Evolutionary conservation across 2,329 filamentous ascomycete genomes (phyloP).

Genomic region (Talaromyces piceae): DNA sequence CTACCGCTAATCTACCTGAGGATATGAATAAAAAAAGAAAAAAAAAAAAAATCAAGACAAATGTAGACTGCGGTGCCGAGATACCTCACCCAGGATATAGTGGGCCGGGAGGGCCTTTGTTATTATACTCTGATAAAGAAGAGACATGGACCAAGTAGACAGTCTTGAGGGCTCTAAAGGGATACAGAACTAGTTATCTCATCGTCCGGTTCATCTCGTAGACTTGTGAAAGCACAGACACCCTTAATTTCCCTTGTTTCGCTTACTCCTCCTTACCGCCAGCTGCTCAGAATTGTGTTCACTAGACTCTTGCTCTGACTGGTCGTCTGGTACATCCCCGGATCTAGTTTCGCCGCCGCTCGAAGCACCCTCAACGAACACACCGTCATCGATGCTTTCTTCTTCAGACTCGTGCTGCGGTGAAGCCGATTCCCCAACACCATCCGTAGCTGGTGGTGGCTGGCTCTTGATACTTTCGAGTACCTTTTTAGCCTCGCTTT

Average conservation of each 20-base stretch:
- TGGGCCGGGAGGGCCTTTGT: no score
- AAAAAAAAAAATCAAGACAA: no score
- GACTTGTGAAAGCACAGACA: no score
- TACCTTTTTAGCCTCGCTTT: slow-evolving; percentile 67
- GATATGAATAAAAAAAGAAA: no score
- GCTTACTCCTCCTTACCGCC: slow-evolving; percentile 16
- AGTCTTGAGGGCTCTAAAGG: no score
- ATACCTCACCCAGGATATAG: no score
- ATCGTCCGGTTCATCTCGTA: no score
- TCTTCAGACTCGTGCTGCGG: slow-evolving; percentile 16
- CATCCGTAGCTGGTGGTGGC: slow-evolving; percentile 11
- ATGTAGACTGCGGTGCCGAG: no score
- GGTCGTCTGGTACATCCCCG: slow-evolving; percentile 7
- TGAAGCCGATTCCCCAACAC: slow-evolving; percentile 19
- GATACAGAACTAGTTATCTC: no score
- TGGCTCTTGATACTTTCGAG: slow-evolving; percentile 53
- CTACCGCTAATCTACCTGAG: no score
- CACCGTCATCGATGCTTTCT: slow-evolving; percentile 20
- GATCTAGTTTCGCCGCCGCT: slow-evolving; percentile 8
- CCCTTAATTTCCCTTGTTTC: not conserved
- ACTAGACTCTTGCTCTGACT: slow-evolving; percentile 13
- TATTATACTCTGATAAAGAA: no score
- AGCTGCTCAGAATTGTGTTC: slow-evolving; percentile 20
- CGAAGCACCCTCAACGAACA: slow-evolving; percentile 19
- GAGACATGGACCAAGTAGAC: no score